Percentiles rank a stretch among this genome's conserved stretches.
Conservation (phyloP, 2,329 filamentous ascomycete genomes). For the Penicillium brasilianum region DNA sequence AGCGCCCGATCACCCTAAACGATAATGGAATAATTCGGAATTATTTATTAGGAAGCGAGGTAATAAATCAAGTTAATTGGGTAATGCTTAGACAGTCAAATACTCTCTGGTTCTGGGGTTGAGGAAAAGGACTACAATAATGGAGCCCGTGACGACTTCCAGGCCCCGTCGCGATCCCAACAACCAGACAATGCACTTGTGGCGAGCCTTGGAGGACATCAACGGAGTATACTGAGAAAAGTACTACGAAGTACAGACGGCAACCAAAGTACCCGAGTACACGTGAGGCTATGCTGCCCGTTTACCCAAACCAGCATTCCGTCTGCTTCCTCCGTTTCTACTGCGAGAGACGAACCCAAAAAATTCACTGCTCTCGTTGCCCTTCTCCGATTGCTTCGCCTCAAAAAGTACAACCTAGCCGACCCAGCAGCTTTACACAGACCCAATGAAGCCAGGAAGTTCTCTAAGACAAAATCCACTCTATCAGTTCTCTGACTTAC, state of each 20-base stretch:
- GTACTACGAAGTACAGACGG: too few species aligned
- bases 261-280: not conserved
- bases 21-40: not conserved
- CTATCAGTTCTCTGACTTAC: not conserved
- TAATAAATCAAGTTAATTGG: not conserved
- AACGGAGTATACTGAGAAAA: not conserved
- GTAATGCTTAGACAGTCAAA: not conserved
- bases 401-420: not conserved
- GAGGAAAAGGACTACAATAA: not conserved
- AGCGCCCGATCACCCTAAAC: constrained; percentile 6
- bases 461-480: constrained; percentile 3
- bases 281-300: constrained; percentile 16
- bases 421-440: too few species aligned
- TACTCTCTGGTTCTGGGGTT: not conserved
- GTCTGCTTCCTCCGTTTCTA: too few species aligned
- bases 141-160: not conserved
- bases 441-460: not conserved
- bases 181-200: constrained; percentile 9
- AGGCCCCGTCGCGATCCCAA: constrained; percentile 3
- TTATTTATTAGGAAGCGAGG: not conserved
- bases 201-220: too few species aligned
- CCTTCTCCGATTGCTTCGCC: not conserved
- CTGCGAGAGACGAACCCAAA: constrained; percentile 2
- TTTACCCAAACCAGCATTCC: not conserved
- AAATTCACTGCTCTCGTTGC: not conserved